A percentile compares a stretch with the other conserved stretches of the same genome.
These are phyloP conservation scores for Lyophyllum atratum DNA, from an alignment of 768 basidiomycete species.

Conservation along the genomic window DNA sequence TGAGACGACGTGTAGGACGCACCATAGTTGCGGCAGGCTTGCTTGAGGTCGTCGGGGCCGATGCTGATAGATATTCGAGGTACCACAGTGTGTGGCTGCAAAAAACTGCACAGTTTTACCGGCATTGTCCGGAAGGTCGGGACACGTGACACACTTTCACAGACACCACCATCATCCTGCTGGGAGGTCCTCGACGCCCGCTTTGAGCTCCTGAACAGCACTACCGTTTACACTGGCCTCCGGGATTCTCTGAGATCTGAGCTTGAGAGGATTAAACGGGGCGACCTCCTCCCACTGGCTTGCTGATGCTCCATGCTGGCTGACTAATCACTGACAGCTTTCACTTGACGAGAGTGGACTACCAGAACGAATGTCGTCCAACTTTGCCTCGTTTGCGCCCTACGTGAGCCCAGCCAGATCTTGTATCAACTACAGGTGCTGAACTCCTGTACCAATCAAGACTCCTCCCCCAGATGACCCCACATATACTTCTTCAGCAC, in stretches of 20 bases:
- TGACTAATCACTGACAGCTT: slow-evolving; percentile 13
- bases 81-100: slow-evolving; percentile 33
- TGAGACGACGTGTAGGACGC: slow-evolving; percentile 2
- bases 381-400: slow-evolving; percentile 59
- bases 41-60: slow-evolving; percentile 44
- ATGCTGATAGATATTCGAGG: slow-evolving; percentile 30
- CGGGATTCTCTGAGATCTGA: background rate
- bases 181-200: background rate
- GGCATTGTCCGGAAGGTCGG: slow-evolving; percentile 39
- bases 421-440: background rate
- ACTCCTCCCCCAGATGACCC: slow-evolving; percentile 63
- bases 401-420: slow-evolving; percentile 42
- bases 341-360: background rate
- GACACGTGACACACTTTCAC: slow-evolving; percentile 8
- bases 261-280: background rate
- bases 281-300: background rate
- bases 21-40: slow-evolving; percentile 22
- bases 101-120: slow-evolving; percentile 42
- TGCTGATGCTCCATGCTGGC: background rate
- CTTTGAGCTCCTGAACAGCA: background rate
- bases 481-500: slow-evolving; percentile 22
- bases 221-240: background rate
- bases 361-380: slow-evolving; percentile 36
- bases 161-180: background rate
- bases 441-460: slow-evolving; percentile 27